A percentile compares a stretch with the other conserved stretches of the same genome.
phyloP scores from a whole-genome alignment of 225 moss, liverwort and hornwort species.

The Asterella californica region DNA sequence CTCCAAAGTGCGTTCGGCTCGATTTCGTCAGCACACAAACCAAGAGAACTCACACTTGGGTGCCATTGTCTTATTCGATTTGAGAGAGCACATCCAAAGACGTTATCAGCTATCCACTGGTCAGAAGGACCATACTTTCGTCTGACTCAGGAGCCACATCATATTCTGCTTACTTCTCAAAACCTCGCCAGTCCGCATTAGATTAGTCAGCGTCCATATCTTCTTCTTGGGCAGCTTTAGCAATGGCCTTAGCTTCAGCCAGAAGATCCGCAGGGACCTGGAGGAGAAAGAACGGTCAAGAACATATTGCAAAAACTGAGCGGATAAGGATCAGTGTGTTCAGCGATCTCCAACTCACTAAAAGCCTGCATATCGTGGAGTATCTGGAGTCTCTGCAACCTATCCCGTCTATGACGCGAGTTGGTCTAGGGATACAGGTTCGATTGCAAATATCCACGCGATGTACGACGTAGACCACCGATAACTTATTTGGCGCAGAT shows the following conservation, averaged over 20 bases:
- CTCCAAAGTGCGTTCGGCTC: background rate
- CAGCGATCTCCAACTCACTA: background rate
- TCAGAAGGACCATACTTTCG: background rate
- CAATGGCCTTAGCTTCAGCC: constrained; percentile 78
- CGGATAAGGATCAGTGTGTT: background rate
- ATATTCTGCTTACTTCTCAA: background rate
- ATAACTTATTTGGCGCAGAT: background rate
- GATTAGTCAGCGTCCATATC: constrained; percentile 95
- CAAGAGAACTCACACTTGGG: constrained; percentile 13
- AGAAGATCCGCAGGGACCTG: constrained; percentile 68
- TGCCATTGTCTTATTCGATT: constrained; percentile 8
- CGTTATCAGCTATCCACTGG: background rate
- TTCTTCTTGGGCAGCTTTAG: constrained; percentile 95
- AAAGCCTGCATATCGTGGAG: background rate
- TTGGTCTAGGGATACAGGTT: background rate
- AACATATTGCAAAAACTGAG: background rate
- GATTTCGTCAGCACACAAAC: constrained; percentile 1
- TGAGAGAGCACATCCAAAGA: background rate
- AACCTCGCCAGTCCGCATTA: background rate
- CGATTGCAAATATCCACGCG: background rate
- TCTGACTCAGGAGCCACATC: background rate
- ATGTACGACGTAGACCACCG: background rate
- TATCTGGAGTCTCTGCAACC: background rate
- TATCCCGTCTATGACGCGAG: background rate
- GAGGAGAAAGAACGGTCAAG: background rate